A percentile compares a stretch with the other conserved stretches of the same genome.
phyloP scores from a whole-genome alignment of 1,139 yeast genomes.

The Taiozyma sp. region DNA sequence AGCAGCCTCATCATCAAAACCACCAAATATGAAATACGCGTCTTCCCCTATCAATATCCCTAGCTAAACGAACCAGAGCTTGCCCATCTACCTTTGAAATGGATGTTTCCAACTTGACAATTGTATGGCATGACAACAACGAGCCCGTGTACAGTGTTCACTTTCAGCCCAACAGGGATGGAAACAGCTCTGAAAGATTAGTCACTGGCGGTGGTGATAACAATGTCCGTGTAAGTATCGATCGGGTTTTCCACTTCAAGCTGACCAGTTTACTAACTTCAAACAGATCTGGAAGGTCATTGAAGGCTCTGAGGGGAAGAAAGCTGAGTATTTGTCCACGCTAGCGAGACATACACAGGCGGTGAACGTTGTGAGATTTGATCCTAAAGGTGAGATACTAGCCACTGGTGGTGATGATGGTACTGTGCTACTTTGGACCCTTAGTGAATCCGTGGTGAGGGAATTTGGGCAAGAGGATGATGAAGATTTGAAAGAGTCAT shows the following conservation, averaged over 20 bases:
- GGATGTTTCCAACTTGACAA: constrained; percentile 9
- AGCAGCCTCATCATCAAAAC: neutral
- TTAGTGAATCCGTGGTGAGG: constrained; percentile 44
- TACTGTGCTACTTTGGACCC: constrained; percentile 71
- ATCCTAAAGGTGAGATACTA: constrained; percentile 54
- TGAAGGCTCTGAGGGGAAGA: constrained; percentile 25
- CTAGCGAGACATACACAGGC: constrained; percentile 89
- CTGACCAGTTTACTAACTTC: neutral
- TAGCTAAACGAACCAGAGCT: neutral
- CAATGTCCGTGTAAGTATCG: constrained; percentile 61
- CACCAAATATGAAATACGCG: neutral
- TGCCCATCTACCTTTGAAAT: neutral
- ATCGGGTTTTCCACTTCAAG: constrained; percentile 2
- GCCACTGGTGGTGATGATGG: constrained; percentile 98
- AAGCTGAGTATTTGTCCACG: constrained; percentile 62
- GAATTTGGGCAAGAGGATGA: constrained; percentile 54
- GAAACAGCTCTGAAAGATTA: constrained; percentile 36
- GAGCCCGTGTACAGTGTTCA: constrained; percentile 81
- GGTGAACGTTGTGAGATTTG: constrained; percentile 84
- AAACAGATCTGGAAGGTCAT: constrained; percentile 31
- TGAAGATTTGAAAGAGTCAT: constrained; percentile 61
- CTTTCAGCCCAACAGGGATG: constrained; percentile 51
- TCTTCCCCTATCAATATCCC: neutral
- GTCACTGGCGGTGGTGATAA: constrained; percentile 96
- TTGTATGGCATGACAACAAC: constrained; percentile 69